phyloP scores from a whole-genome alignment of 306 rosid species.

The Carpinus fangiana region DNA sequence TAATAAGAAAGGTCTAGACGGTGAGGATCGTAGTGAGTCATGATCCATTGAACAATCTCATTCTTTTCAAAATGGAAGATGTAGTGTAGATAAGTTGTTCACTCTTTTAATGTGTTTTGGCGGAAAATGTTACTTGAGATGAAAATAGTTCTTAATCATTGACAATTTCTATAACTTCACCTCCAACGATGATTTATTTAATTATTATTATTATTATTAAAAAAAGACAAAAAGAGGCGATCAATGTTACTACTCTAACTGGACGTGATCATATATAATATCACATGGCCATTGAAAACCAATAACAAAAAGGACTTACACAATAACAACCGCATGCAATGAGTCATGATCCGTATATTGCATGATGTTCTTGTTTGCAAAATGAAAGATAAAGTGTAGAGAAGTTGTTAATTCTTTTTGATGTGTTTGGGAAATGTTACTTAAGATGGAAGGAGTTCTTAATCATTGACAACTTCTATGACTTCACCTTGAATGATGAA shows the following conservation, averaged over 20 bases:
- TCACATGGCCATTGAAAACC: too few species aligned
- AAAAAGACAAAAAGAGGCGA: too few species aligned
- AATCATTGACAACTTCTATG: conserved; percentile 21
- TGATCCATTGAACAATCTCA: not conserved
- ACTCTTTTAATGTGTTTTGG: conserved; percentile 23
- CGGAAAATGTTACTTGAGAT: conserved; percentile 22
- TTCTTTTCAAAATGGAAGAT: not conserved
- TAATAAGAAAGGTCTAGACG: too few species aligned
- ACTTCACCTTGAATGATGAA: conserved; percentile 32
- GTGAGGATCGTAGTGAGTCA: not conserved
- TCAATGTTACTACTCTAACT: too few species aligned
- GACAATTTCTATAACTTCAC: conserved; percentile 26
- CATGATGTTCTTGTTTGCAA: not conserved
- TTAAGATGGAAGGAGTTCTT: conserved; percentile 20
- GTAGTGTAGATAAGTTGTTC: not conserved
- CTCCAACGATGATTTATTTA: not conserved
- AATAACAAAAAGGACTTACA: too few species aligned
- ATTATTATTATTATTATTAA: too few species aligned
- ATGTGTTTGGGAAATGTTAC: conserved; percentile 22
- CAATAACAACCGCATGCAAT: too few species aligned
- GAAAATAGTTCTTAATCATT: conserved; percentile 16
- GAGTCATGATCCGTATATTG: not conserved
- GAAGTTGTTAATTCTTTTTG: conserved; percentile 12
- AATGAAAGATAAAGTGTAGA: not conserved
- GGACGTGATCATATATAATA: too few species aligned